Conservation (phyloP, 2,329 filamentous ascomycete genomes). For the Helminthosporium solani region DNA sequence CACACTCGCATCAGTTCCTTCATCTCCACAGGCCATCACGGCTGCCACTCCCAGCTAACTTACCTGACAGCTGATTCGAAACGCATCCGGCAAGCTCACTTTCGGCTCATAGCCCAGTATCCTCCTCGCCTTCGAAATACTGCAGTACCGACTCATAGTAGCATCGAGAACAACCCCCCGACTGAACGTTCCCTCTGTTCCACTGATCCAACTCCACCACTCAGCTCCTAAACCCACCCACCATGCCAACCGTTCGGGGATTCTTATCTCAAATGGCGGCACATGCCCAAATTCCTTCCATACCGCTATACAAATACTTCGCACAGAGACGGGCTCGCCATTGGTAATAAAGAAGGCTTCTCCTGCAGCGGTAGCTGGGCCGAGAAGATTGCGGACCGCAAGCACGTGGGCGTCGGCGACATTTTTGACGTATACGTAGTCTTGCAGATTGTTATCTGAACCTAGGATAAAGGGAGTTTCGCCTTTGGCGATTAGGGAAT, state of each 20-base stretch:
- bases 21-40: too few relatives aligned
- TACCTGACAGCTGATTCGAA: constrained; percentile 38
- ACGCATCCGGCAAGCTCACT: constrained; percentile 54
- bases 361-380: constrained; percentile 62
- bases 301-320: constrained; percentile 79
- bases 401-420: constrained; percentile 79
- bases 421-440: constrained; percentile 70
- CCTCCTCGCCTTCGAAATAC: constrained; percentile 52
- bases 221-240: constrained; percentile 51
- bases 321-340: constrained; percentile 83
- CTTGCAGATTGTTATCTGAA: constrained; percentile 67
- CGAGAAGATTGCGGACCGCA: constrained; percentile 70
- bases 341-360: constrained; percentile 92
- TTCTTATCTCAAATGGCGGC: constrained; percentile 50
- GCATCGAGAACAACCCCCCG: constrained; percentile 58
- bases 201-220: constrained; percentile 48
- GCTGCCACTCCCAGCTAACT: constrained; percentile 4
- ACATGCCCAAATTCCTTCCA: constrained; percentile 65
- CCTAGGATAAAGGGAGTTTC: constrained; percentile 81
- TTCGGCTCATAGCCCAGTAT: constrained; percentile 56
- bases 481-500: constrained; percentile 67
- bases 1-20: neutral
- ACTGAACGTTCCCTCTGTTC: constrained; percentile 50
- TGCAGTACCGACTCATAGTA: constrained; percentile 55
- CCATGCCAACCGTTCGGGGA: constrained; percentile 53